Percentiles rank a stretch among this genome's conserved stretches.
These are phyloP conservation scores for Picea sitchensis DNA, from an alignment of 75 land plant species.

Conservation along the genomic window DNA sequence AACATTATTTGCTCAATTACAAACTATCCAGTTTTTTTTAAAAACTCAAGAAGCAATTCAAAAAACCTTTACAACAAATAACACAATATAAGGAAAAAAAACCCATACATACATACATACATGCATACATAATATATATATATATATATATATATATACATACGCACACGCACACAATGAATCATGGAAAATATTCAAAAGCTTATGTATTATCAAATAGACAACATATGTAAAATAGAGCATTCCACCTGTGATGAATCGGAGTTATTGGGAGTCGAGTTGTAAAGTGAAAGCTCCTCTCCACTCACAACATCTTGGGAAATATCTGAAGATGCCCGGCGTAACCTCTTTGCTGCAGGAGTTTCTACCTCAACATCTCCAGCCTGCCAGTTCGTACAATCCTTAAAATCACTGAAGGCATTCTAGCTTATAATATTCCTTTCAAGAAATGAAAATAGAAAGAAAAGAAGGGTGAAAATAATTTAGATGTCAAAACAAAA, in stretches of 20 bases:
- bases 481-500: too few species aligned
- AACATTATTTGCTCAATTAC: too few species aligned
- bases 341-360: constrained; percentile 72
- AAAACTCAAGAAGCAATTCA: neutral
- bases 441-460: neutral
- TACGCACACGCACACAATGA: neutral
- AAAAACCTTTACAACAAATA: neutral
- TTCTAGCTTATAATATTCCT: neutral
- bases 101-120: too few species aligned
- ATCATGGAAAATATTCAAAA: neutral
- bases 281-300: constrained; percentile 84
- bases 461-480: neutral
- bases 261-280: constrained; percentile 59
- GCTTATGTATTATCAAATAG: neutral
- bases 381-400: constrained; percentile 26
- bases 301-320: constrained; percentile 65
- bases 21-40: neutral
- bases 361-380: constrained; percentile 80
- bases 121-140: too few species aligned
- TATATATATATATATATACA: neutral
- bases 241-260: constrained; percentile 60
- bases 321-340: constrained; percentile 65
- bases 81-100: neutral
- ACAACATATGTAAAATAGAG: neutral
- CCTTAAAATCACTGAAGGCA: neutral